These are phyloP conservation scores for Ascoidea rubescens DNA, from an alignment of 805 yeast genomes.

Conservation along the genomic window DNA sequence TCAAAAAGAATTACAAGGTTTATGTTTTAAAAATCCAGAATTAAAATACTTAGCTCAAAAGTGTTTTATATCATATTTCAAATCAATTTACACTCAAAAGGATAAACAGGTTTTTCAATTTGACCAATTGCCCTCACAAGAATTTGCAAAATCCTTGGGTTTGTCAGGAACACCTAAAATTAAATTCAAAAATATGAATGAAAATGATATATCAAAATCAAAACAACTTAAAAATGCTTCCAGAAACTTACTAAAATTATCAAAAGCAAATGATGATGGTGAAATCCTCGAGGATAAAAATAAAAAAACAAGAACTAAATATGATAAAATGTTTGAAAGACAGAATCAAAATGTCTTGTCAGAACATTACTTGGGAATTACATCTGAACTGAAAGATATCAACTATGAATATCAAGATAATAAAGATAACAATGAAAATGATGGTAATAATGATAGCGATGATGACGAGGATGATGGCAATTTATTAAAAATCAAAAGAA, in stretches of 20 bases:
- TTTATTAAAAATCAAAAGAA: constrained; percentile 69
- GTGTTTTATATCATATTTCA: constrained; percentile 84
- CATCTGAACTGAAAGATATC: constrained; percentile 25
- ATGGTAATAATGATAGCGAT: constrained; percentile 2
- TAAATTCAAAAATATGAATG: constrained; percentile 43
- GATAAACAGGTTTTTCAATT: constrained; percentile 79
- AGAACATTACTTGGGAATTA: constrained; percentile 72
- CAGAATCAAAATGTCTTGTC: constrained; percentile 84
- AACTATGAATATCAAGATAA: constrained; percentile 3
- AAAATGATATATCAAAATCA: constrained; percentile 24
- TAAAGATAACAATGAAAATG: constrained; percentile 13
- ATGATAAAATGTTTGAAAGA: constrained; percentile 92
- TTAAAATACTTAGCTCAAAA: constrained; percentile 89
- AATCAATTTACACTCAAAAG: constrained; percentile 73
- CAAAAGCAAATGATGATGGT: constrained; percentile 52
- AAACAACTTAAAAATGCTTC: constrained; percentile 76
- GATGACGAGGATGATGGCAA: constrained; percentile 38
- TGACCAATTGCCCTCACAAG: constrained; percentile 65
- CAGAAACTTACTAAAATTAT: constrained; percentile 46
- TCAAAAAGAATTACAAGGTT: constrained; percentile 71
- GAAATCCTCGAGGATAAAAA: constrained; percentile 25
- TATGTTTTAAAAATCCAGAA: constrained; percentile 85
- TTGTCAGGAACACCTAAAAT: constrained; percentile 94
- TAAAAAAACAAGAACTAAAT: constrained; percentile 61
- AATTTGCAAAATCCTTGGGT: constrained; percentile 78